Evolutionary conservation across 2,329 filamentous ascomycete genomes (phyloP), one percentile per base, ranked within the genome.

Genomic region (Xylariaceae sp.): DNA sequence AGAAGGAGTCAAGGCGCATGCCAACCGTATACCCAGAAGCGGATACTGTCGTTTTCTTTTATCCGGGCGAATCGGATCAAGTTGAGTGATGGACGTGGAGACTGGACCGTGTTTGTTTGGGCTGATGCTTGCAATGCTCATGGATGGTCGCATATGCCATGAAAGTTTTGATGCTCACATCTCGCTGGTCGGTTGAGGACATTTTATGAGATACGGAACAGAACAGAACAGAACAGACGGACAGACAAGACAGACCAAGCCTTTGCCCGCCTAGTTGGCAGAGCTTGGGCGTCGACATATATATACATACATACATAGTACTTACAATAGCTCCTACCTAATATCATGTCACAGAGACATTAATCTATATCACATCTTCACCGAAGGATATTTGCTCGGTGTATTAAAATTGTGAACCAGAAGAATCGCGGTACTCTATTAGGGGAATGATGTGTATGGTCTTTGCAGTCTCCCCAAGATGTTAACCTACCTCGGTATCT

Each of bases 1-100:
- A 24, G 21, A 11, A 11, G 11, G 40, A 41, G 41, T 38, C 40
- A 41, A 42, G 46, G 43, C 43, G 43, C 37, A 43, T 40, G 39
- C 34, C 29, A 39, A 41, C 33, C 34, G 31, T 32, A 35, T 23
- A 26, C 15, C 19, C 31, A 11, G 36, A 34, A 39, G 41, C 29
- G 36, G 35, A 36, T 28, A 40, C 36, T 17, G 34, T 42, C 42
- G 30, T 42, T 47, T 42, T 27, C 21, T n/a, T 27, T 17, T 39
- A 27, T 35, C 21, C 21, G 7, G 21, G 21, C 21, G 7, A 24
- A 7, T 17, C 11, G 16, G 1, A 19, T 34, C 26, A 12, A 28
- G 28, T 34, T 28, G 14, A 32, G 9, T 34, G 38, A 32, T 29
- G 9, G 30, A 31, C 33, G 33, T 15, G 24, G 26, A 17, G 36